Evolutionary conservation across 2,329 filamentous ascomycete species (phyloP).

Genomic region (Chrysoporthe austroafricana): DNA sequence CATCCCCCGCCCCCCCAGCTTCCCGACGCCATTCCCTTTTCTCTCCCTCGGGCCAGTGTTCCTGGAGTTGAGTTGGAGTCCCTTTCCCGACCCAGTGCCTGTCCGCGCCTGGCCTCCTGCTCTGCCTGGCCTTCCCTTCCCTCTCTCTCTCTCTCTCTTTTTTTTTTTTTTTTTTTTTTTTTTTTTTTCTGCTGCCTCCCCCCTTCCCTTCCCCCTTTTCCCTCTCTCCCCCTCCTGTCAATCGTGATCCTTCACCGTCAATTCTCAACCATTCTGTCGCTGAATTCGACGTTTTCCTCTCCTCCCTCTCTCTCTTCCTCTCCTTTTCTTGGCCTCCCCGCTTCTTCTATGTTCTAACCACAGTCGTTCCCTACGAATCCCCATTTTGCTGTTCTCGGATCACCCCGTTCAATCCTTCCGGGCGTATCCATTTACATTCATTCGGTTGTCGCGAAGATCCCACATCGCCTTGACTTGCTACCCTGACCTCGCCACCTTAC

Average conservation of each 20-base stretch:
- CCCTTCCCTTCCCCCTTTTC: conserved; percentile 35
- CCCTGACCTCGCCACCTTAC: conserved; percentile 35
- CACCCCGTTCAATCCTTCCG: conserved; percentile 58
- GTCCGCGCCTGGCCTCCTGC: conserved; percentile 7
- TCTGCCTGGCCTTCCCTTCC: conserved; percentile 19
- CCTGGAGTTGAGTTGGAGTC: neutral
- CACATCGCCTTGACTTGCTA: conserved; percentile 26
- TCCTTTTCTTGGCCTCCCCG: conserved; percentile 44
- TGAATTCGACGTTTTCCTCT: conserved; percentile 34
- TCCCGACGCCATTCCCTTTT: neutral
- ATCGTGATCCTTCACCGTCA: conserved; percentile 29
- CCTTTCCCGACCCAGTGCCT: neutral
- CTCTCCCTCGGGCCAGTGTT: conserved; percentile 10
- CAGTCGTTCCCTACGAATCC: conserved; percentile 56
- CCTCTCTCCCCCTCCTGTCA: conserved; percentile 34
- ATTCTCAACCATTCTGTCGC: conserved; percentile 30
- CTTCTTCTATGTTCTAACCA: conserved; percentile 42
- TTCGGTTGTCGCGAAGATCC: conserved; percentile 37
- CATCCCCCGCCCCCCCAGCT: conserved; percentile 1
- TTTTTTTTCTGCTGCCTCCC: conserved; percentile 35
- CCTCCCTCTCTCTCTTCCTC: conserved; percentile 32
- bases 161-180: conserved; percentile 15
- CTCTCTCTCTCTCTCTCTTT: neutral
- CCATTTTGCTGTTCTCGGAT: conserved; percentile 43
- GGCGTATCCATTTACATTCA: conserved; percentile 49